Conservation (phyloP, 2,329 filamentous ascomycete species). For the Talaromyces sp. region DNA sequence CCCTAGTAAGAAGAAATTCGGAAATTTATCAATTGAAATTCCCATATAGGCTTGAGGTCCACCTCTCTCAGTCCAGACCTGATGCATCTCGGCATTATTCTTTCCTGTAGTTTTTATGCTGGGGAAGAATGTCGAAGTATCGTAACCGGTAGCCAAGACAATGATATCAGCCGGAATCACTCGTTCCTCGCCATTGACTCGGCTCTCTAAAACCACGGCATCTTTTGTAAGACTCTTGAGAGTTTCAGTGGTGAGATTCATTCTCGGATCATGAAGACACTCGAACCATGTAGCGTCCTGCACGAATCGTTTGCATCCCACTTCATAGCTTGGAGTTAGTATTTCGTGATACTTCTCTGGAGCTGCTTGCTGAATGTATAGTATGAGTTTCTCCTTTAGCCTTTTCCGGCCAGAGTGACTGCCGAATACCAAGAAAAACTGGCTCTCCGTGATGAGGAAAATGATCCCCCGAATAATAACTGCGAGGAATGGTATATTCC, state of each 20-base stretch:
- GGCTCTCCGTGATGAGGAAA: conserved; percentile 39
- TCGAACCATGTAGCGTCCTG: conserved; percentile 54
- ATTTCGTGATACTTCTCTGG: conserved; percentile 59
- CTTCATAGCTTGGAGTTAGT: conserved; percentile 56
- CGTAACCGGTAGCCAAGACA: conserved; percentile 58
- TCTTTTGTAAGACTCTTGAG: conserved; percentile 29
- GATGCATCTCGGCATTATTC: conserved; percentile 45
- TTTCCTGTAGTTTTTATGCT: conserved; percentile 51
- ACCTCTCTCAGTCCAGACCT: conserved; percentile 56
- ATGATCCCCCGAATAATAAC: conserved; percentile 40
- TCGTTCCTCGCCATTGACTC: background rate
- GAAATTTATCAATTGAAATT: conserved; percentile 55
- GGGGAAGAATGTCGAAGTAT: conserved; percentile 50
- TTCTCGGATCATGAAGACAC: conserved; percentile 48
- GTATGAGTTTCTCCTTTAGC: conserved; percentile 30
- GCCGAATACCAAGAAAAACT: conserved; percentile 41
- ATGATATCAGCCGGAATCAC: conserved; percentile 52
- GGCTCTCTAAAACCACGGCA: conserved; percentile 32
- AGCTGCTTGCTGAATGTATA: conserved; percentile 44
- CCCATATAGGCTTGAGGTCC: conserved; percentile 59
- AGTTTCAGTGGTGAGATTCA: conserved; percentile 50
- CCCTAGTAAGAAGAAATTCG: conserved; percentile 61
- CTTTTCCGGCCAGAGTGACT: conserved; percentile 29
- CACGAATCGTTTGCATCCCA: conserved; percentile 61
- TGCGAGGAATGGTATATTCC: conserved; percentile 47